Base-by-base conservation (phyloP, 202 grass and related monocot genomes). In the Setaria viridis region DNA sequence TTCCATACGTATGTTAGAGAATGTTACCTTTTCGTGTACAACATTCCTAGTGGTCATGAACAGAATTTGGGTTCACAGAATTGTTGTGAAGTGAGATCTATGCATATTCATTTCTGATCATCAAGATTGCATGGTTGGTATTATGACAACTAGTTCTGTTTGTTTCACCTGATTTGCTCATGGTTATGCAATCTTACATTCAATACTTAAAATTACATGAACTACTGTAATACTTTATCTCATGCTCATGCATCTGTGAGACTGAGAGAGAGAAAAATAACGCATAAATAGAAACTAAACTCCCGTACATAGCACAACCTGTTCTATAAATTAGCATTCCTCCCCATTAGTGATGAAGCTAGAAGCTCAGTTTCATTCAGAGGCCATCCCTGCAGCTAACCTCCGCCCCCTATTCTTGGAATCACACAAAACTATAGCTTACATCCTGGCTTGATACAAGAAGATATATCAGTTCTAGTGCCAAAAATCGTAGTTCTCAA, bases 51-150 rank as follows among this genome's bases (percentile, higher is more conserved):
- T 41, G 33, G 21, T 20, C 53, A 42, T 29, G 41, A 70, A 74
- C 85, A 69, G 76, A 80, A 21, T 67, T 51, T 56, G 29, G 76
- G 64, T 53, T 64, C 89, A 91, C 76, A 64, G 5, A 48, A 84
- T 84, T 80, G 15, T 67, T 84, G 70, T 91, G 89, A 87, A 80
- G 34, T 84, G 60, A 50, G 63, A 62, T 9, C 6, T 53, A 69
- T 6, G 21, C 16, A 9, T 51, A 32, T 67, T 67, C 4, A 8
- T 68, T 62, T 80, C 75, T 19, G 62, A 64, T 80, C 89, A 87
- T 90, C 62, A 87, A 90, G 33, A 90, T 87, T 13, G 75, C 76
- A 64, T 90, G 89, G 65, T n/a, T 62, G 47, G 11, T 75, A 17
- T 53, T 83, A 54, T 20, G 17, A 57, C 12, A 60, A 14, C 5